Percentiles rank a stretch among this genome's conserved stretches.
These are phyloP conservation scores for Linum lewisii DNA, from an alignment of 345 rosid species.

Conservation along the genomic window DNA sequence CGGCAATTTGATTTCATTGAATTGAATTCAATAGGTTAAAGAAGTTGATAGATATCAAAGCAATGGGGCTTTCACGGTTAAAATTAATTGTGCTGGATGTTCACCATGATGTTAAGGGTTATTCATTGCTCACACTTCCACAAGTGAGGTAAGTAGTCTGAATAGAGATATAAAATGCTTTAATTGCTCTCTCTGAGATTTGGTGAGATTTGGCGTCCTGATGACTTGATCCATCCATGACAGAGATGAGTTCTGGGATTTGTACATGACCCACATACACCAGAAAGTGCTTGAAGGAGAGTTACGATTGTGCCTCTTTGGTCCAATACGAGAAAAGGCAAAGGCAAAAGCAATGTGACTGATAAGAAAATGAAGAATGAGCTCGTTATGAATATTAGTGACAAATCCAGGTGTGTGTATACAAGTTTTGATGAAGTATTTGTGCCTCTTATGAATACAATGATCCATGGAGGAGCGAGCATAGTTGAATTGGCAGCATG, in stretches of 20 bases:
- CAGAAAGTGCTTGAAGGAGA: slow-evolving; percentile 39
- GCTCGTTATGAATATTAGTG: slow-evolving; percentile 13
- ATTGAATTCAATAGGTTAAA: slow-evolving; percentile 39
- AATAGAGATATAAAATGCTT: too few species aligned
- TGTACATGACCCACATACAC: slow-evolving; percentile 69
- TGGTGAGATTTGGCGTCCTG: too few species aligned
- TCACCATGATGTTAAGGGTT: slow-evolving; percentile 63
- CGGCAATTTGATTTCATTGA: neutral
- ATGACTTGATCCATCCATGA: too few species aligned
- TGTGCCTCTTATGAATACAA: too few species aligned
- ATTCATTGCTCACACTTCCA: slow-evolving; percentile 70
- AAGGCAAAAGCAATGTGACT: slow-evolving; percentile 23
- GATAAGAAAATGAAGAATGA: slow-evolving; percentile 15
- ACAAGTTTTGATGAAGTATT: too few species aligned
- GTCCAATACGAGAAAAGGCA: slow-evolving; percentile 35
- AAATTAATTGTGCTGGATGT: slow-evolving; percentile 51
- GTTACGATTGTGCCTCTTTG: slow-evolving; percentile 55
- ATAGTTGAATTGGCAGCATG: too few species aligned
- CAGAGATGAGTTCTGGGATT: slow-evolving; percentile 89
- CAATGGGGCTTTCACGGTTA: slow-evolving; percentile 66
- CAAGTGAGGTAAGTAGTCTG: slow-evolving; percentile 61
- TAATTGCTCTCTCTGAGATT: neutral
- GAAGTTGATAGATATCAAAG: slow-evolving; percentile 69
- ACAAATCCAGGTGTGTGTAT: neutral
- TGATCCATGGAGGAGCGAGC: too few species aligned